These are phyloP conservation scores for Taphrina betulina DNA, from an alignment of 1,139 yeast genomes.

Conservation along the genomic window DNA sequence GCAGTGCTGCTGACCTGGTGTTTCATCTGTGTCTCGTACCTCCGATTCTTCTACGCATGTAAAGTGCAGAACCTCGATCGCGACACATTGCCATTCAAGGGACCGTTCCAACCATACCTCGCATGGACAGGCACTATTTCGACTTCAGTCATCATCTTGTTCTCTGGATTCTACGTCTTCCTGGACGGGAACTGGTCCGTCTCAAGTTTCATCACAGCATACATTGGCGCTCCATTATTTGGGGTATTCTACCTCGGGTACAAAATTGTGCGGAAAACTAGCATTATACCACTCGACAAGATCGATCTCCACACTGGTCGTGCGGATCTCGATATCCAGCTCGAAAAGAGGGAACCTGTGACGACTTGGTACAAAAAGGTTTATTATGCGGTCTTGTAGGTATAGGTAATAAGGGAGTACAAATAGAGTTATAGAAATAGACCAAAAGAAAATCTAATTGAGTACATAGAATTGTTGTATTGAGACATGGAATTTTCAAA, in stretches of 20 bases:
- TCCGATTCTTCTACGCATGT: conserved; percentile 38
- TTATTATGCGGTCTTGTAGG: neutral
- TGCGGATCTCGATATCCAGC: conserved; percentile 14
- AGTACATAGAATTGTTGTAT: too few species aligned
- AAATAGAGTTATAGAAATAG: too few species aligned
- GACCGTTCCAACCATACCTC: conserved; percentile 60
- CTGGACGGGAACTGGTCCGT: conserved; percentile 60
- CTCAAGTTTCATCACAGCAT: conserved; percentile 57
- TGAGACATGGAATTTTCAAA: too few species aligned
- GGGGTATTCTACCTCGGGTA: conserved; percentile 53
- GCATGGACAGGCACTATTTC: conserved; percentile 49
- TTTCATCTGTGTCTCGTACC: conserved; percentile 49
- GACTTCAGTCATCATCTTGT: conserved; percentile 60
- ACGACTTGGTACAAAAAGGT: neutral
- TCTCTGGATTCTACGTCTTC: conserved; percentile 68
- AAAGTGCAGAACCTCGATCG: conserved; percentile 36
- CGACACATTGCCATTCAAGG: conserved; percentile 43
- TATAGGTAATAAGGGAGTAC: too few species aligned
- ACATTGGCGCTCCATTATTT: conserved; percentile 56
- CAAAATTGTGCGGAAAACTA: conserved; percentile 47
- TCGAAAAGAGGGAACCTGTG: neutral
- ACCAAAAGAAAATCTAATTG: too few species aligned
- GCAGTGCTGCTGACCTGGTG: conserved; percentile 57
- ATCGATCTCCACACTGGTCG: conserved; percentile 36
- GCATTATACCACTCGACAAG: conserved; percentile 33